Percentiles rank a stretch among this genome's conserved stretches.
Conservation (phyloP, 1,284 basidiomycete species). For the Vanrija humicola region DNA sequence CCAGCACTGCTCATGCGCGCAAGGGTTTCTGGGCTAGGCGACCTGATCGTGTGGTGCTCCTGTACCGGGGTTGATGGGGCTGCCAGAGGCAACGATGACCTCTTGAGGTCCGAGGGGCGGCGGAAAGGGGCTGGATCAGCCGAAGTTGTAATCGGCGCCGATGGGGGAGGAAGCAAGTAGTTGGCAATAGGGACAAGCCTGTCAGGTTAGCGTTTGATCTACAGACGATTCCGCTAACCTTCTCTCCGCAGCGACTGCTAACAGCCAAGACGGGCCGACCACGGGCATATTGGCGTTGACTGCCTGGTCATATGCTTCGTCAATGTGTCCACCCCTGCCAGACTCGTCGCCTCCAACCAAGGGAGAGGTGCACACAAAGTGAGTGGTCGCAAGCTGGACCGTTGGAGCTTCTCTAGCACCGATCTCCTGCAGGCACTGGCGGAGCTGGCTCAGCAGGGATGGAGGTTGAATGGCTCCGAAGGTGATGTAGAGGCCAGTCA, state of each 20-base stretch:
- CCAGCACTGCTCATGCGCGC: slow-evolving; percentile 45
- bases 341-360: slow-evolving; percentile 57
- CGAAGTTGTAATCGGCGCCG: slow-evolving; percentile 51
- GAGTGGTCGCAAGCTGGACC: slow-evolving; percentile 94
- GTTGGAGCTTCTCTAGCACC: slow-evolving; percentile 80
- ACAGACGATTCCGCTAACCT: slow-evolving; percentile 55
- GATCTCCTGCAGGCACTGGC: slow-evolving; percentile 73
- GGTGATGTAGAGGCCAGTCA: slow-evolving; percentile 85
- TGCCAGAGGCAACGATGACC: slow-evolving; percentile 29
- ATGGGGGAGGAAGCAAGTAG: slow-evolving; percentile 69
- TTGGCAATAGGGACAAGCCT: slow-evolving; percentile 82
- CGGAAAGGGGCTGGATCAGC: slow-evolving; percentile 55
- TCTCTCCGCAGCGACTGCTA: slow-evolving; percentile 76
- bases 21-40: slow-evolving; percentile 45
- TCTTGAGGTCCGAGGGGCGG: slow-evolving; percentile 34
- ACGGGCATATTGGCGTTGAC: slow-evolving; percentile 84
- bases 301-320: slow-evolving; percentile 85
- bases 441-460: slow-evolving; percentile 69
- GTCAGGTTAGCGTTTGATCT: slow-evolving; percentile 3
- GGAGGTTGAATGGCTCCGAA: slow-evolving; percentile 81
- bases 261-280: slow-evolving; percentile 83
- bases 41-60: slow-evolving; percentile 31
- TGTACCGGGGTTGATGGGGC: slow-evolving; percentile 19
- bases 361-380: slow-evolving; percentile 90
- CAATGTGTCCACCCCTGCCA: slow-evolving; percentile 32